Evolutionary conservation across 805 yeast species (phyloP), one percentile per base, ranked within the genome.

Genomic region (Kuraishia hungarica): DNA sequence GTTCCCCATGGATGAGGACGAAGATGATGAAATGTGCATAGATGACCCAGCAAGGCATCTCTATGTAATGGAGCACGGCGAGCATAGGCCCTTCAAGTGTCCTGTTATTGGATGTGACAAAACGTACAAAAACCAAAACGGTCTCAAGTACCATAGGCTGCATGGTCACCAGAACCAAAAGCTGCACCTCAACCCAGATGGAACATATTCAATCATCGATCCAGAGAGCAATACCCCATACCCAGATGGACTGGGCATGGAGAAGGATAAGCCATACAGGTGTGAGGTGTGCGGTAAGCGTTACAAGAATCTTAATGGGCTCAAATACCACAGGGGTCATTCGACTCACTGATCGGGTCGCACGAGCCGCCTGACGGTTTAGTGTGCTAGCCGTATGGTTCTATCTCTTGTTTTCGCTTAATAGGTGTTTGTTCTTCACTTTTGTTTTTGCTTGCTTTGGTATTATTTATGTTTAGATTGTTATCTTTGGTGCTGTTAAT

Each of bases 281-380:
- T 94, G 99, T 72, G 98, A 94, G 73, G 97, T 93, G 49, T 94
- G 99, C 73, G 98, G 98, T 57, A 94, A 93, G 72, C 77, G 99
- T 56, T 94, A 94, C 75, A 94, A 94, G 78, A 94, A 94, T 67
- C 76, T 94, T 65, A 94, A 94, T 69, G 99, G 99, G 26, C 78
- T 94, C 70, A 94, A 94, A 72, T 94, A 94, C 70, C 99, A 94
- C 71, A 82, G 97, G 64, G 98, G 97, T 22, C 99, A 94, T 72
- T 85, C 97, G n/a, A 93, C 98, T 49, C 98, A 93, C 75, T 92
- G 70, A 67, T 26, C 39, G n/a, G n/a, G n/a, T n/a, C n/a, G n/a
- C n/a, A n/a, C n/a, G n/a, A n/a, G n/a, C 4, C 10, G 50, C 47
- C n/a, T 46, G 48, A 51, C 22, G 23, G 23, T 10, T 15, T 43